Conservation (phyloP, 495 filamentous ascomycete genomes). For the Echria macrotheca region DNA sequence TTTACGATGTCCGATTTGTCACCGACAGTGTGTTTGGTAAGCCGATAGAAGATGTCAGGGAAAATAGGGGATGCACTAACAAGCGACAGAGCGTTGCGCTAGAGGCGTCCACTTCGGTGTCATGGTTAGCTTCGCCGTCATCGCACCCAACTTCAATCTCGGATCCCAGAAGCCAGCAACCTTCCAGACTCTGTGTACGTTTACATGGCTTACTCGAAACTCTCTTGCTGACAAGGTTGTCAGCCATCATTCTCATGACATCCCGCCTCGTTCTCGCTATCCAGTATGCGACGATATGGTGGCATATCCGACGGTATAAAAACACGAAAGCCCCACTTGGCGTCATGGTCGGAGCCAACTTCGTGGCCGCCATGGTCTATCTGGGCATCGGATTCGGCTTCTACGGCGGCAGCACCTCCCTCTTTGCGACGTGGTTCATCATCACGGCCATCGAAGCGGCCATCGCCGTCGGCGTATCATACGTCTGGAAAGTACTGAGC, state of each 20-base stretch:
- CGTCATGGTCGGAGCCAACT: conserved; percentile 39
- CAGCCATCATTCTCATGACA: conserved; percentile 52
- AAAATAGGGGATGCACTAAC: not conserved
- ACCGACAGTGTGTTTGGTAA: conserved; percentile 53
- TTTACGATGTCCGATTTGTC: conserved; percentile 64
- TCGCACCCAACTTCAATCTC: conserved; percentile 36
- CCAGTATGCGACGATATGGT: conserved; percentile 50
- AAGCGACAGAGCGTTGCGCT: conserved; percentile 39
- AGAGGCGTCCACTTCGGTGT: conserved; percentile 57
- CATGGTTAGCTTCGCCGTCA: conserved; percentile 59
- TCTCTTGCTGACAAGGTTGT: conserved; percentile 27
- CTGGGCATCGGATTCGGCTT: conserved; percentile 41
- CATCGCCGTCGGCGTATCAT: conserved; percentile 47
- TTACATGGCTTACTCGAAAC: not conserved
- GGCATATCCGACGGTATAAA: conserved; percentile 38
- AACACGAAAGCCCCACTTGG: conserved; percentile 27
- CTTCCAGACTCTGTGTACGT: conserved; percentile 46
- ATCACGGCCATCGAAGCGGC: conserved; percentile 50
- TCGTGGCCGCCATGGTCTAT: conserved; percentile 43
- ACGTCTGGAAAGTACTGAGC: conserved; percentile 47
- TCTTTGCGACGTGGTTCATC: conserved; percentile 45
- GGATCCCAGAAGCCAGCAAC: conserved; percentile 37
- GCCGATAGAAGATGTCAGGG: too few species aligned
- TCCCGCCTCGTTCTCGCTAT: conserved; percentile 51
- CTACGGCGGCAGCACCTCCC: conserved; percentile 21